Percentiles rank a stretch among this genome's conserved stretches.
phyloP scores from a whole-genome alignment of 768 basidiomycete species.

The Galerina sulciceps region DNA sequence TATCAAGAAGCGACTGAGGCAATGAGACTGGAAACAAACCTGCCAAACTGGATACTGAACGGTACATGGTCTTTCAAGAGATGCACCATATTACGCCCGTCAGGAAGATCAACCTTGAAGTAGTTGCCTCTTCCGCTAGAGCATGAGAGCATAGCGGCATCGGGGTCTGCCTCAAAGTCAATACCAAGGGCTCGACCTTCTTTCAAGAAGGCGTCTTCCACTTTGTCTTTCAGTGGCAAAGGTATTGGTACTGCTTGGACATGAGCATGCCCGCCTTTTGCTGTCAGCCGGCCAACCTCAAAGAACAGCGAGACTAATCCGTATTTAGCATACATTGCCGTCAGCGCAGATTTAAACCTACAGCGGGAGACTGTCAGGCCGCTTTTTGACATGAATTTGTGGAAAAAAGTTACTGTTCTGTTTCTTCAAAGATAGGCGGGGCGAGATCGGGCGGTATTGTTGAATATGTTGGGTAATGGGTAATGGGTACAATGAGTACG shows the following conservation, averaged over 20 bases:
- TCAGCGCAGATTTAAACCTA: constrained; percentile 82
- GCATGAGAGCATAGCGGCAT: constrained; percentile 58
- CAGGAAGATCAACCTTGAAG: constrained; percentile 90
- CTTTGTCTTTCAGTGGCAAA: constrained; percentile 55
- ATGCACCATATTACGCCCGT: constrained; percentile 85
- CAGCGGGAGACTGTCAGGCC: constrained; percentile 5
- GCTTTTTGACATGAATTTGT: background rate
- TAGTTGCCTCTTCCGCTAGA: constrained; percentile 71
- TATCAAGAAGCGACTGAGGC: background rate
- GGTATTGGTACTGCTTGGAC: constrained; percentile 87
- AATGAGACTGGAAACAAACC: constrained; percentile 53
- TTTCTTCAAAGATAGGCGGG: constrained; percentile 77
- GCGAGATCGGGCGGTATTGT: constrained; percentile 82
- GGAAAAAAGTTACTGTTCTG: constrained; percentile 57
- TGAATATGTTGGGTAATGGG: constrained; percentile 88
- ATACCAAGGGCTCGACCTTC: constrained; percentile 71
- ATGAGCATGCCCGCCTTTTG: constrained; percentile 94
- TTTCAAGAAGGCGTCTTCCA: constrained; percentile 73
- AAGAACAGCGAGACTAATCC: constrained; percentile 75
- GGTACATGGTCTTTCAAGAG: constrained; percentile 75
- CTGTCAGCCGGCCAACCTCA: constrained; percentile 83
- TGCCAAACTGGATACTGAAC: constrained; percentile 92
- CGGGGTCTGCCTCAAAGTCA: constrained; percentile 75
- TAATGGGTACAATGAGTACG: constrained; percentile 90
- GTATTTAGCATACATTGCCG: constrained; percentile 72